phyloP scores from a whole-genome alignment of 768 basidiomycete genomes.

The Boletus rubescentipes region DNA sequence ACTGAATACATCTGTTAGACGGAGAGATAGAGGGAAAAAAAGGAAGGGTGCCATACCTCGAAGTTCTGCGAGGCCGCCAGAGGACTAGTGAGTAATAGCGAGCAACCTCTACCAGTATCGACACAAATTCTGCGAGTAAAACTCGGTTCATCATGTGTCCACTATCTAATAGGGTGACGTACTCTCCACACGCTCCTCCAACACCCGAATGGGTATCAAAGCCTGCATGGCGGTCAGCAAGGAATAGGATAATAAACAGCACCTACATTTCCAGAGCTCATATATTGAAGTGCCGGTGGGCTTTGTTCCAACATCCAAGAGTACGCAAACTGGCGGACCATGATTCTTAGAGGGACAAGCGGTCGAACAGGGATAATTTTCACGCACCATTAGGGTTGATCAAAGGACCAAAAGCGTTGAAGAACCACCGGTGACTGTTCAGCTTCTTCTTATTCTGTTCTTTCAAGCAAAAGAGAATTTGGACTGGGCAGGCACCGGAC shows the following conservation, averaged over 20 bases:
- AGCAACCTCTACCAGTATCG: constrained; percentile 72
- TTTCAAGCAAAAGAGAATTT: constrained; percentile 88
- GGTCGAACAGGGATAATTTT: not conserved
- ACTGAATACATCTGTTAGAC: constrained; percentile 39
- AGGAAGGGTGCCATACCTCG: constrained; percentile 46
- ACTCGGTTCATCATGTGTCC: not conserved
- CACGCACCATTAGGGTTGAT: constrained; percentile 74
- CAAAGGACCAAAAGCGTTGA: constrained; percentile 91
- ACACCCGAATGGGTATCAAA: constrained; percentile 85
- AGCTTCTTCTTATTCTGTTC: constrained; percentile 98
- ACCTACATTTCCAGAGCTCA: constrained; percentile 88
- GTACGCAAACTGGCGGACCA: constrained; percentile 64
- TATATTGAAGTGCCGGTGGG: constrained; percentile 94
- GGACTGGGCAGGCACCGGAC: constrained; percentile 73
- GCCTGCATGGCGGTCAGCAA: constrained; percentile 29
- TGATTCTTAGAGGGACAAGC: not conserved
- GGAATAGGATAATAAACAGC: not conserved
- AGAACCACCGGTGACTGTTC: constrained; percentile 96
- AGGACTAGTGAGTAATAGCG: constrained; percentile 68
- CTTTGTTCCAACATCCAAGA: constrained; percentile 95
- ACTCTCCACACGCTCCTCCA: constrained; percentile 97
- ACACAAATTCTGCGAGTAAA: constrained; percentile 64
- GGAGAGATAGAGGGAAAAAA: not conserved
- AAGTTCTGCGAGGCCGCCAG: constrained; percentile 95
- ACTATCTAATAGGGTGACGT: constrained; percentile 18